Percentiles rank a stretch among this genome's conserved stretches.
phyloP scores from a whole-genome alignment of 441 rosid species.

The Gossypium schwendimanii region DNA sequence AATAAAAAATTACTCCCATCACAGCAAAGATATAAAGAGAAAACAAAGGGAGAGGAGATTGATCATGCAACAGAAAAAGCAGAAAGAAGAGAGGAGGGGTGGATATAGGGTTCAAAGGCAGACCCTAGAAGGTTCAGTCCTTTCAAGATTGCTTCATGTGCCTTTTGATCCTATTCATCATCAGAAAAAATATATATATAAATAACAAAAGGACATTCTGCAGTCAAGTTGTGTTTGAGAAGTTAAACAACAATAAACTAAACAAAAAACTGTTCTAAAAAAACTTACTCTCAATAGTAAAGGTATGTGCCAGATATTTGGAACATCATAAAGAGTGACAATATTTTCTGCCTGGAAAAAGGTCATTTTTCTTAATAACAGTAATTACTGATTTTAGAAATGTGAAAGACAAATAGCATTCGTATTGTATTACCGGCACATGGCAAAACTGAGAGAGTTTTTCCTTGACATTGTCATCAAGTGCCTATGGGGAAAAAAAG shows the following conservation, averaged over 20 bases:
- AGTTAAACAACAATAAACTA: background rate
- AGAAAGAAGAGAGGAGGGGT: background rate
- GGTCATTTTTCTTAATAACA: constrained; percentile 9
- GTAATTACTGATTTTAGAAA: background rate
- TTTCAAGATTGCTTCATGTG: constrained; percentile 60
- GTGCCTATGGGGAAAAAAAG: constrained; percentile 37
- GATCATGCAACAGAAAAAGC: constrained; percentile 3
- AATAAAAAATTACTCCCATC: background rate
- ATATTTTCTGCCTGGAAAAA: constrained; percentile 53
- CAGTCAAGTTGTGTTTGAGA: background rate
- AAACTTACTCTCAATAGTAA: constrained; percentile 53
- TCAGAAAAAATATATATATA: constrained; percentile 1
- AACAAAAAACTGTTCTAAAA: background rate
- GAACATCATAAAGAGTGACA: constrained; percentile 70
- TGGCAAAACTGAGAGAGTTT: constrained; percentile 81
- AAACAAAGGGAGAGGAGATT: background rate
- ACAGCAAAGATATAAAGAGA: background rate
- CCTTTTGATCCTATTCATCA: constrained; percentile 60
- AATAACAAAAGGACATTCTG: background rate
- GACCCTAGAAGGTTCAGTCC: constrained; percentile 55
- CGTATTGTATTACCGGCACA: constrained; percentile 41
- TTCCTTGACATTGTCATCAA: constrained; percentile 50
- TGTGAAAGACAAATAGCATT: background rate
- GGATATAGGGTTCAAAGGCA: constrained; percentile 22
- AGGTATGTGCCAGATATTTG: constrained; percentile 85